Percentiles rank a stretch among this genome's conserved stretches.
Conservation (phyloP, 2,329 filamentous ascomycete species). For the Claviceps quebecensis region DNA sequence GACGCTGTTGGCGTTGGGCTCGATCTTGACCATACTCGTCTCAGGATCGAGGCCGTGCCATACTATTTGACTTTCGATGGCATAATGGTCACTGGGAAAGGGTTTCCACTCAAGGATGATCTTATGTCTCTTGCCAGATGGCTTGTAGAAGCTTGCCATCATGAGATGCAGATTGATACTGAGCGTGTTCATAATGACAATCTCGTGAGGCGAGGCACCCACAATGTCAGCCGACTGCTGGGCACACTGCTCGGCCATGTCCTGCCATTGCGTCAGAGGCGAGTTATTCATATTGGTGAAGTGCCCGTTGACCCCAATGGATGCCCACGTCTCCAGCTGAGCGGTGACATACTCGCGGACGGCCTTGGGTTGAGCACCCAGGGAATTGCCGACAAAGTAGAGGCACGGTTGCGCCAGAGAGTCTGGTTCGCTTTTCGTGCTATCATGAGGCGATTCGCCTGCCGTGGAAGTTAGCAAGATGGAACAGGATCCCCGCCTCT, state of each 20-base stretch:
- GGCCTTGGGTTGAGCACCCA: slow-evolving; percentile 67
- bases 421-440: slow-evolving; percentile 14
- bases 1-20: slow-evolving; percentile 45
- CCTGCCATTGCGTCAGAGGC: slow-evolving; percentile 57
- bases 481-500: not conserved
- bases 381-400: slow-evolving; percentile 83
- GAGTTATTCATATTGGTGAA: slow-evolving; percentile 57
- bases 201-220: slow-evolving; percentile 57
- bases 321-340: slow-evolving; percentile 73
- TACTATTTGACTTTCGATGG: slow-evolving; percentile 65
- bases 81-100: slow-evolving; percentile 80
- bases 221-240: slow-evolving; percentile 58
- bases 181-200: slow-evolving; percentile 79
- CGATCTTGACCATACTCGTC: slow-evolving; percentile 59
- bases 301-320: slow-evolving; percentile 73
- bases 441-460: slow-evolving; percentile 5
- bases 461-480: not conserved
- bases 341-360: slow-evolving; percentile 51
- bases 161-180: slow-evolving; percentile 71
- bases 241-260: slow-evolving; percentile 64
- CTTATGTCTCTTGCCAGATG: slow-evolving; percentile 51
- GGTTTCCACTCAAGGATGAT: slow-evolving; percentile 83
- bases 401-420: slow-evolving; percentile 26
- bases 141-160: slow-evolving; percentile 73
- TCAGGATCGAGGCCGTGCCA: slow-evolving; percentile 54